Conservation (phyloP, 2,329 filamentous ascomycete genomes). For the Cytospora paraplurivora region DNA sequence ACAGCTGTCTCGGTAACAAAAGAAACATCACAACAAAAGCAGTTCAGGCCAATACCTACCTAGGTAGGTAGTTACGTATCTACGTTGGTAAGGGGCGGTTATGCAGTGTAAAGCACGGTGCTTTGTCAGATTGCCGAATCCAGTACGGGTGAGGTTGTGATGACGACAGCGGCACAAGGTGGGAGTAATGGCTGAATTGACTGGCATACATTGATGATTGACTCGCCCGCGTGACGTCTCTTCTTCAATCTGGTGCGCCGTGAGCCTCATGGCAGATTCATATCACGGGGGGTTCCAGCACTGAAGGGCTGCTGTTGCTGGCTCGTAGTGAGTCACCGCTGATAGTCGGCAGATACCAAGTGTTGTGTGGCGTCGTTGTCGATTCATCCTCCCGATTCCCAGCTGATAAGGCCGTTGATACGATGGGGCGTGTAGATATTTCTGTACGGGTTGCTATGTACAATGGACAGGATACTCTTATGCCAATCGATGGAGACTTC, state of each 20-base stretch:
- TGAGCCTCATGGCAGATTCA: slow-evolving; percentile 1
- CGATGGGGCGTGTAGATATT: slow-evolving; percentile 14
- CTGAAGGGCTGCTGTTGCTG: neutral
- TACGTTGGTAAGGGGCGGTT: neutral
- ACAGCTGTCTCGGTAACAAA: neutral
- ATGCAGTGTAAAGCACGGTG: neutral
- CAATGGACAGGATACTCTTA: neutral
- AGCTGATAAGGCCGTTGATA: slow-evolving; percentile 16
- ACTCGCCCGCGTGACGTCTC: neutral
- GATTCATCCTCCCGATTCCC: neutral
- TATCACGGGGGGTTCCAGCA: neutral
- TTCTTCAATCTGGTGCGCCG: neutral
- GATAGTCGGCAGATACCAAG: neutral
- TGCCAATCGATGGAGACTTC: slow-evolving; percentile 6
- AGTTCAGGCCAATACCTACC: neutral
- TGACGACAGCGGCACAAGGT: neutral
- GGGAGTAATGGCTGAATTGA: neutral
- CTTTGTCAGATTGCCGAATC: neutral
- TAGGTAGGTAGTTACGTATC: neutral
- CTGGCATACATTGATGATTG: neutral
- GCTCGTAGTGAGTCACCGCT: neutral
- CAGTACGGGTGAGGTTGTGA: neutral
- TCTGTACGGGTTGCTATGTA: slow-evolving; percentile 5
- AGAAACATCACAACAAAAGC: neutral
- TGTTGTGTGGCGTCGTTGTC: slow-evolving; percentile 5